Evolutionary conservation across 202 grass and related monocot species (phyloP).

Genomic region (Zizania palustris): DNA sequence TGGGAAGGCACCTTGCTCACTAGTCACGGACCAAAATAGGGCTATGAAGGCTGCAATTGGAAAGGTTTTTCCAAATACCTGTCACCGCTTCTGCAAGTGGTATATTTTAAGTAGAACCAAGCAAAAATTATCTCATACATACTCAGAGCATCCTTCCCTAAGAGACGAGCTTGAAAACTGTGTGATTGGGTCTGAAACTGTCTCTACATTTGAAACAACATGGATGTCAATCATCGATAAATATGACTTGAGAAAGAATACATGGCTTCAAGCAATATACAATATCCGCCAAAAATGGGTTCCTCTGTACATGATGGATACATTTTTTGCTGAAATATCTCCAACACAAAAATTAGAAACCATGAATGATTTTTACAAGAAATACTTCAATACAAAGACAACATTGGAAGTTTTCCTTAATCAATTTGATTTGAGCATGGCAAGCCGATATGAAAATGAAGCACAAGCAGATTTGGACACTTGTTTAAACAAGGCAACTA

Average conservation of each 20-base stretch:
- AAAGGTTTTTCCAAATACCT: constrained; percentile 73
- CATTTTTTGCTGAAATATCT: constrained; percentile 79
- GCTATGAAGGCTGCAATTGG: constrained; percentile 69
- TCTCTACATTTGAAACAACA: constrained; percentile 60
- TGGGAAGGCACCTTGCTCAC: constrained; percentile 55
- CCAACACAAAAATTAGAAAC: constrained; percentile 71
- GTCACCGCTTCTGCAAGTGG: constrained; percentile 91
- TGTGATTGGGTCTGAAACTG: constrained; percentile 67
- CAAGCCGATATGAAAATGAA: constrained; percentile 65
- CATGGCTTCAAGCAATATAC: constrained; percentile 88
- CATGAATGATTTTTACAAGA: constrained; percentile 90
- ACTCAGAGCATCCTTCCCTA: constrained; percentile 68
- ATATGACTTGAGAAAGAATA: constrained; percentile 86
- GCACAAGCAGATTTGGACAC: constrained; percentile 59
- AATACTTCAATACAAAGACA: constrained; percentile 71
- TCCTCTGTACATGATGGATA: constrained; percentile 73
- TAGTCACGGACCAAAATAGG: constrained; percentile 89
- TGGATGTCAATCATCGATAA: constrained; percentile 74
- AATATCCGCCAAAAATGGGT: constrained; percentile 92
- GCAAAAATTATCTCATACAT: constrained; percentile 79
- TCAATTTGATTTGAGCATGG: constrained; percentile 72
- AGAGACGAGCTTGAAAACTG: constrained; percentile 84
- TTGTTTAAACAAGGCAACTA: constrained; percentile 47
- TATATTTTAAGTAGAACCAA: constrained; percentile 81
- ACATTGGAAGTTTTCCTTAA: constrained; percentile 81